Evolutionary conservation across 192 early-diverging fungal species (phyloP), one percentile per base, ranked within the genome.

Genomic region (Entrophospora sp.): DNA sequence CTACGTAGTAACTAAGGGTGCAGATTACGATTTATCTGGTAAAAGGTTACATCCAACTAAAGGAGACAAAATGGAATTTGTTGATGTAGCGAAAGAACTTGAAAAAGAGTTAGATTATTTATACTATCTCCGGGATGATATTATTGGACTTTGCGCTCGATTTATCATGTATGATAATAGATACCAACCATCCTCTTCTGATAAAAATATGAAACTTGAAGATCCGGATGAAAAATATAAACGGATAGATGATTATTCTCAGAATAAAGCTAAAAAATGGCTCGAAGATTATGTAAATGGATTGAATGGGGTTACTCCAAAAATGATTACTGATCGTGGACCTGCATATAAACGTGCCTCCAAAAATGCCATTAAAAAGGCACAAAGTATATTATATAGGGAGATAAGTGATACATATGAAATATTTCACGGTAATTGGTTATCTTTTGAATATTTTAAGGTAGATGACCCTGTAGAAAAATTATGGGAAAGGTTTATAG

Each of bases 401-500:
- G n/a, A n/a, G n/a, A n/a, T n/a, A n/a, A n/a, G n/a, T n/a, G n/a
- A n/a, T n/a, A n/a, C n/a, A n/a, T n/a, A n/a, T n/a, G n/a, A n/a
- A n/a, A n/a, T n/a, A n/a, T n/a, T n/a, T n/a, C n/a, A n/a, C n/a
- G n/a, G n/a, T n/a, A n/a, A n/a, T n/a, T n/a, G n/a, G n/a, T n/a
- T n/a, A n/a, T n/a, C n/a, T n/a, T n/a, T n/a, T n/a, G n/a, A n/a
- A n/a, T n/a, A n/a, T 25, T 52, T 52, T 52, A 52, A 52, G 49
- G 49, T 27, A 52, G 25, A 9, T 52, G 25, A 52, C 25, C n/a
- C 49, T 52, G 49, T 52, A 1, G 14, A 16, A 27, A 52, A 20
- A 52, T 52, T 52, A 52, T 52, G 49, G 49, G 49, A 52, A 25
- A 52, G 49, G 24, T 52, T 52, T 3, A 52, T 52, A 52, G 49